phyloP scores from a whole-genome alignment of 495 filamentous ascomycete species.

The Choiromyces venosus region DNA sequence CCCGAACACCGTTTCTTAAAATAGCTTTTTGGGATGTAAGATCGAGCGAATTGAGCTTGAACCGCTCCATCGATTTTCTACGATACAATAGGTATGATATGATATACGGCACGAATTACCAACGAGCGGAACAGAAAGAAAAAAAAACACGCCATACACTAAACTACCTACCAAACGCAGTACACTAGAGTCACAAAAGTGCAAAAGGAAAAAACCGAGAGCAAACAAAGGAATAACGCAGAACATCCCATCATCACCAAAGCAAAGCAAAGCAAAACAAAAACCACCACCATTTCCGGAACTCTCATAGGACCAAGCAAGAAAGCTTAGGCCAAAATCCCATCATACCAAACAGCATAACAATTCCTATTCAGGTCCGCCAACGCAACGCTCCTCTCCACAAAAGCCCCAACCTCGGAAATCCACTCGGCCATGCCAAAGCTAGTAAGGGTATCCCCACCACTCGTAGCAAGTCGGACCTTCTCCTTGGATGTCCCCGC shows the following conservation, averaged over 20 bases:
- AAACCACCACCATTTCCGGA: not conserved
- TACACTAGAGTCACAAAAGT: not conserved
- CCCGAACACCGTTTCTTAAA: not conserved
- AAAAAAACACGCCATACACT: not conserved
- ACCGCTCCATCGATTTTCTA: not conserved
- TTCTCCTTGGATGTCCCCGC: constrained; percentile 74
- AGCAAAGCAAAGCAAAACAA: not conserved
- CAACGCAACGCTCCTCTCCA: constrained; percentile 70
- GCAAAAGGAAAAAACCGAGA: not conserved
- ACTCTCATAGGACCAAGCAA: not conserved
- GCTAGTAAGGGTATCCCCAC: constrained; percentile 72
- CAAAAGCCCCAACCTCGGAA: constrained; percentile 71
- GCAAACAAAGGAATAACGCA: not conserved
- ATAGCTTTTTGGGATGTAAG: too few relatives aligned
- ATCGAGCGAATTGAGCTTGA: not conserved
- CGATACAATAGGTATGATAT: not conserved
- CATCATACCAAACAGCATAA: constrained; percentile 77
- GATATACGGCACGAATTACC: not conserved
- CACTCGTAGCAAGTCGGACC: constrained; percentile 71
- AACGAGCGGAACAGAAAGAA: not conserved
- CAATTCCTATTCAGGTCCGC: constrained; percentile 71
- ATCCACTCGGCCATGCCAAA: constrained; percentile 86
- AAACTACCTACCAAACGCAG: not conserved
- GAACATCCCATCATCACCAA: not conserved
- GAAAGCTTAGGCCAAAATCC: constrained; percentile 46